phyloP scores from a whole-genome alignment of 73 alveolate species.

The Paramecium tetraurelia region DNA sequence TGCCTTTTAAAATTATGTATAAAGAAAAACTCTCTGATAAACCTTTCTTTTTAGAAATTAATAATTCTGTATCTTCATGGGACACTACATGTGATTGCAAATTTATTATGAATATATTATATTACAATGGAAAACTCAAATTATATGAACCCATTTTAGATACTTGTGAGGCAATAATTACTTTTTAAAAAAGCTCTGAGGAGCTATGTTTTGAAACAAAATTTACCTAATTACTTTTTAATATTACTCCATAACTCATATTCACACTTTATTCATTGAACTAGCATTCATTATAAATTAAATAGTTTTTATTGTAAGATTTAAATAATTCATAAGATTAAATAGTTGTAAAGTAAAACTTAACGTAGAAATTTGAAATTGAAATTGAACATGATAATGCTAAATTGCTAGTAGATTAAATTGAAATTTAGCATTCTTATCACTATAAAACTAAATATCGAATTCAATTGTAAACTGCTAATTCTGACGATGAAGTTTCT shows the following conservation, averaged over 20 bases:
- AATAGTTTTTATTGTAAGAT: neutral
- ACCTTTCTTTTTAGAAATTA: neutral
- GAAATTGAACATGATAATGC: neutral
- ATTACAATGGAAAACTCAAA: neutral
- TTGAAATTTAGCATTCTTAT: neutral
- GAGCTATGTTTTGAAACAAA: neutral
- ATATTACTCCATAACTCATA: neutral
- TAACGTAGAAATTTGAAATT: neutral
- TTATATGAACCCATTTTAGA: neutral
- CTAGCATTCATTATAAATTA: neutral
- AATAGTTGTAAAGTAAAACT: neutral
- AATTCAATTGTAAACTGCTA: neutral
- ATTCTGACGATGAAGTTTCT: neutral
- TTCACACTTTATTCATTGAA: neutral
- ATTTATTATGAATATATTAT: neutral
- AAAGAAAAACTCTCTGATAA: neutral
- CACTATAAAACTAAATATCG: conserved; percentile 4
- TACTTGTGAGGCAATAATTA: neutral
- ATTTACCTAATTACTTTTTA: neutral
- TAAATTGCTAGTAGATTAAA: neutral
- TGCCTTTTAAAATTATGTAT: neutral
- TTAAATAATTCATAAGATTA: neutral
- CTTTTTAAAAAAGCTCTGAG: neutral
- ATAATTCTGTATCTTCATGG: neutral
- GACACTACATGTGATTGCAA: neutral